A percentile compares a stretch with the other conserved stretches of the same genome.
Conservation (phyloP, 2,329 filamentous ascomycete species). For the Byssochlamys sp. region DNA sequence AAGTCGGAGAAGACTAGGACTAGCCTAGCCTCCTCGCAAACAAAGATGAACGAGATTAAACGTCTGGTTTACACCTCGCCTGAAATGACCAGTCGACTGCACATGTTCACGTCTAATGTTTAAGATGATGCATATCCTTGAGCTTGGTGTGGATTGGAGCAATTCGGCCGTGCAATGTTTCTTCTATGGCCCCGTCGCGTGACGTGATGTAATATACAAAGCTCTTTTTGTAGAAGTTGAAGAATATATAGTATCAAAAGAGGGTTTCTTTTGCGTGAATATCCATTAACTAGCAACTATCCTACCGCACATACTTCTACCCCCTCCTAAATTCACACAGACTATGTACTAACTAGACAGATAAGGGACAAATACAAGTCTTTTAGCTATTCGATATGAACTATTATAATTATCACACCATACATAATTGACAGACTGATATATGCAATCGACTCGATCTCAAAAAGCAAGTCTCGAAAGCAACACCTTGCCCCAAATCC, state of each 20-base stretch:
- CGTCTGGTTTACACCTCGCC: conserved; percentile 6
- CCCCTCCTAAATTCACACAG: too few species aligned
- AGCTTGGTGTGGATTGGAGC: neutral
- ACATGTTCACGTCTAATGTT: neutral
- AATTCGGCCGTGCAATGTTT: neutral
- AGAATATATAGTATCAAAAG: neutral
- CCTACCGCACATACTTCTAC: too few species aligned
- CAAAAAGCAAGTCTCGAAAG: neutral
- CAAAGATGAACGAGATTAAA: conserved; percentile 1
- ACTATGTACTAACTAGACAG: too few species aligned
- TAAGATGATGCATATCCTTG: neutral
- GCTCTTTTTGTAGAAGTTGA: neutral
- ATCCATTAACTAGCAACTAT: too few species aligned
- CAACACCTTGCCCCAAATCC: neutral
- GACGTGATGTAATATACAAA: neutral
- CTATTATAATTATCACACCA: too few species aligned
- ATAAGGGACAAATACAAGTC: too few species aligned
- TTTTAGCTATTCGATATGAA: too few species aligned
- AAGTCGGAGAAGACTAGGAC: neutral
- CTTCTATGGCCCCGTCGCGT: neutral
- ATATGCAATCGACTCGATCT: neutral
- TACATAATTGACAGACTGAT: neutral
- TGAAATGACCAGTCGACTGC: neutral
- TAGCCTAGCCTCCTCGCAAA: neutral
- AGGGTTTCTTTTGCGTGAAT: neutral